Percentiles rank a stretch among this genome's conserved stretches.
phyloP scores from a whole-genome alignment of 2,329 filamentous ascomycete species.

The Calonectria crousiana region DNA sequence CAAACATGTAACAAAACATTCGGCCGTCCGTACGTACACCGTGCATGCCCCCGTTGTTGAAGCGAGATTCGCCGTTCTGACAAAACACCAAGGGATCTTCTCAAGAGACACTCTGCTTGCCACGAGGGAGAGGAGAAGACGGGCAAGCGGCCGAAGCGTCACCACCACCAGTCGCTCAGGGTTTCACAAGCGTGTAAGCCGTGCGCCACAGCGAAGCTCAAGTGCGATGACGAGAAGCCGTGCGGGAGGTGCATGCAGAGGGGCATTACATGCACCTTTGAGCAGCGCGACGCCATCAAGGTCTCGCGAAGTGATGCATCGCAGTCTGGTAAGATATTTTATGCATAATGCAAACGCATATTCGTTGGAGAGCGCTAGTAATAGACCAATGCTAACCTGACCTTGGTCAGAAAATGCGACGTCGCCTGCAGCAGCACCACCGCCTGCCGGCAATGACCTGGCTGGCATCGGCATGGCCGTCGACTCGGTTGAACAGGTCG shows the following conservation, averaged over 20 bases:
- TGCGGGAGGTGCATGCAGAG: constrained; percentile 24
- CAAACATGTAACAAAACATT: constrained; percentile 35
- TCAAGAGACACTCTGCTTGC: constrained; percentile 29
- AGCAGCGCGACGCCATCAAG: constrained; percentile 21
- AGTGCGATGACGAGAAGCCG: constrained; percentile 29
- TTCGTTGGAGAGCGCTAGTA: neutral
- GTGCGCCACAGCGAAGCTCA: constrained; percentile 31
- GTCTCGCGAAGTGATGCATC: constrained; percentile 18
- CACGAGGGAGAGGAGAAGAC: constrained; percentile 26
- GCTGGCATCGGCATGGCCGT: neutral
- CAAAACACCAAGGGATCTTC: constrained; percentile 19
- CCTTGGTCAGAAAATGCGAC: neutral
- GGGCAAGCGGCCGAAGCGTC: constrained; percentile 27
- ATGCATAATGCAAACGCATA: neutral
- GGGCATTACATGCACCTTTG: constrained; percentile 21
- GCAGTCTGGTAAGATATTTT: constrained; percentile 15
- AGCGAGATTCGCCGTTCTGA: constrained; percentile 2
- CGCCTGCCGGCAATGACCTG: neutral
- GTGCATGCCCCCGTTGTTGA: neutral
- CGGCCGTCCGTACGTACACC: constrained; percentile 50
- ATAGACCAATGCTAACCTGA: neutral
- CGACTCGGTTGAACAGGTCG: constrained; percentile 19
- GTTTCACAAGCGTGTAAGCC: constrained; percentile 31
- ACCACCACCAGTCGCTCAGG: constrained; percentile 21
- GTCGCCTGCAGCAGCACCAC: neutral